Evolutionary conservation across 176 grass and related monocot species (phyloP).

Genomic region (Aegilops sharonensis): DNA sequence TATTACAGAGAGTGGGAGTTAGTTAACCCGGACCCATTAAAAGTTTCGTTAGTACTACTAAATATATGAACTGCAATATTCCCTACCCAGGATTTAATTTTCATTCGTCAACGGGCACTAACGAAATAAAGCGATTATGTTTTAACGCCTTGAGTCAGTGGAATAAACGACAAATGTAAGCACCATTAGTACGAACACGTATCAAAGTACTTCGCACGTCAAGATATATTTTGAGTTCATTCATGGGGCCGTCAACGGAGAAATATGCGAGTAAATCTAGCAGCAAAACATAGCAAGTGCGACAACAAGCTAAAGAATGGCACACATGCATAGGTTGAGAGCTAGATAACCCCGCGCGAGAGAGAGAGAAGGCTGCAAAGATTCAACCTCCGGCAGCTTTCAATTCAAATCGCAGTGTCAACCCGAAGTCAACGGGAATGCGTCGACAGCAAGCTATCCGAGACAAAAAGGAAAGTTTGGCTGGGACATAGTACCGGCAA

Average conservation of each 20-base stretch:
- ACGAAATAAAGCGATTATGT: background rate
- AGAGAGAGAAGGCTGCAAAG: background rate
- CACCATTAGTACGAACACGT: background rate
- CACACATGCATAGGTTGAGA: background rate
- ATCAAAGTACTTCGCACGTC: background rate
- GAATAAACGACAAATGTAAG: background rate
- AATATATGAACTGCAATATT: background rate
- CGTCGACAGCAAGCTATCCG: background rate
- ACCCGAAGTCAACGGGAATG: background rate
- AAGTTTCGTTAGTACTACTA: background rate
- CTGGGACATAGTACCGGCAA: constrained; percentile 20
- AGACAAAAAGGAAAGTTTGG: no score
- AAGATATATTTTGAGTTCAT: background rate
- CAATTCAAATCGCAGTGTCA: background rate
- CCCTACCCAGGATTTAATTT: background rate
- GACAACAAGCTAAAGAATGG: background rate
- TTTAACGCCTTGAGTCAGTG: background rate
- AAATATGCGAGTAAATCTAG: background rate
- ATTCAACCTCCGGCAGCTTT: background rate
- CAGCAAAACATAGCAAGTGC: background rate
- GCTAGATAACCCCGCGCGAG: background rate
- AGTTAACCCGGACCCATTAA: background rate
- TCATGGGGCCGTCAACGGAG: background rate
- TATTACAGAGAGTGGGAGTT: background rate
- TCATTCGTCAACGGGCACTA: background rate